Conservation (phyloP, 2,329 filamentous ascomycete species). For the Calonectria pseudoturangicola region DNA sequence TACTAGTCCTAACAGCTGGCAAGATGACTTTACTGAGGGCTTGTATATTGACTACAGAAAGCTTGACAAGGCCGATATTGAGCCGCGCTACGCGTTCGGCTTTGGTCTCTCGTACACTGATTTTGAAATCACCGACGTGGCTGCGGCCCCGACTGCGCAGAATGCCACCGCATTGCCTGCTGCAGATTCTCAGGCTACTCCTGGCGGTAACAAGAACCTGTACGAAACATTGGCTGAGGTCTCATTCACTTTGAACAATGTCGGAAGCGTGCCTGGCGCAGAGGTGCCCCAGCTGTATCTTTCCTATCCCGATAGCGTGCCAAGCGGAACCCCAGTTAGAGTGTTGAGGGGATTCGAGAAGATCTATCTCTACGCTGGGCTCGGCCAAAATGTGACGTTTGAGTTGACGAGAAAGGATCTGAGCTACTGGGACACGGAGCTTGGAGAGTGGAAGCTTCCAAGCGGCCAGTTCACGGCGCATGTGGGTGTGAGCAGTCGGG, state of each 20-base stretch:
- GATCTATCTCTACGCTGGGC: slow-evolving; percentile 73
- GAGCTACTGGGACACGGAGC: slow-evolving; percentile 79
- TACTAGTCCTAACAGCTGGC: slow-evolving; percentile 67
- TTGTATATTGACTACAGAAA: slow-evolving; percentile 80
- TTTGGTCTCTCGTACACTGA: slow-evolving; percentile 84
- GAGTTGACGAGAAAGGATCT: slow-evolving; percentile 75
- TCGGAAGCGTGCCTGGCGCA: slow-evolving; percentile 69
- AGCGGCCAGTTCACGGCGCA: slow-evolving; percentile 12
- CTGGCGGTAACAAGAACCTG: slow-evolving; percentile 68
- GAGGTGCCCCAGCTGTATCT: slow-evolving; percentile 74
- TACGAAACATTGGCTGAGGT: slow-evolving; percentile 69
- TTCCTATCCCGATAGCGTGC: slow-evolving; percentile 62
- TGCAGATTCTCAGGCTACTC: slow-evolving; percentile 60
- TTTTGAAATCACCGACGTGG: slow-evolving; percentile 75
- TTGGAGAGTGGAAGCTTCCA: slow-evolving; percentile 72
- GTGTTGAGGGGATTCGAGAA: slow-evolving; percentile 79
- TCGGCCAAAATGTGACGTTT: slow-evolving; percentile 72
- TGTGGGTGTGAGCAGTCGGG: slow-evolving; percentile 14
- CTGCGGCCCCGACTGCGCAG: slow-evolving; percentile 59
- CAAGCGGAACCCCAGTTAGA: slow-evolving; percentile 67
- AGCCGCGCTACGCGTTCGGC: slow-evolving; percentile 83
- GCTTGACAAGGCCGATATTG: slow-evolving; percentile 79
- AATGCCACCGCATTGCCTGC: slow-evolving; percentile 53
- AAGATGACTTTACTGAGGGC: slow-evolving; percentile 71
- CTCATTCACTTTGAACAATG: slow-evolving; percentile 79